A percentile compares a stretch with the other conserved stretches of the same genome.
phyloP scores from a whole-genome alignment of 768 basidiomycete genomes.

The Rhodotorula graminis region DNA sequence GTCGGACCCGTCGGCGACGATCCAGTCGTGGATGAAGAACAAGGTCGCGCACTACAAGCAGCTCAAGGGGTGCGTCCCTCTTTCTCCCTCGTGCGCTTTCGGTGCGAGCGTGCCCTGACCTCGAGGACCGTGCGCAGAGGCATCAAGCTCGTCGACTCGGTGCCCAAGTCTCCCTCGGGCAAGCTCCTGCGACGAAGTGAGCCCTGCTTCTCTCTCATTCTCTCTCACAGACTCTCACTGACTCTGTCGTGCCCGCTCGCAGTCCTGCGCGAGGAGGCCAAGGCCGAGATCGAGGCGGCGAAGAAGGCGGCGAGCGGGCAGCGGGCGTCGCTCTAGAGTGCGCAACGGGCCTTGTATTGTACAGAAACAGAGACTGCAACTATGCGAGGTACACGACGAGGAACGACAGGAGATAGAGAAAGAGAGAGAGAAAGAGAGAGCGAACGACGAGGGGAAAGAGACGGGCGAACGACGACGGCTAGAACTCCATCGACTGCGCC shows the following conservation, averaged over 20 bases:
- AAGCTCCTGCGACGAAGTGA: conserved; percentile 37
- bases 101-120: too few species aligned
- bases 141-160: conserved; percentile 21
- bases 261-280: conserved; percentile 19
- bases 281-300: conserved; percentile 3
- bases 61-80: conserved; percentile 14
- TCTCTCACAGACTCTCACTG: neutral
- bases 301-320: neutral
- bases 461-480: neutral
- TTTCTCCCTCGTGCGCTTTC: too few species aligned
- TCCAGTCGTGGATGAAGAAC: conserved; percentile 19
- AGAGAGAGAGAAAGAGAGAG: neutral
- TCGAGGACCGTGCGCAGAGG: neutral
- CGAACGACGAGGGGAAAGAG: too few species aligned
- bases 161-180: conserved; percentile 38
- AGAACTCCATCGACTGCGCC: conserved; percentile 27
- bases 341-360: neutral
- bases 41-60: conserved; percentile 32
- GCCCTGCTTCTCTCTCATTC: neutral
- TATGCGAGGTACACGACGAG: neutral
- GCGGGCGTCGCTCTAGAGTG: neutral
- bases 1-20: conserved; percentile 8
- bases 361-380: neutral
- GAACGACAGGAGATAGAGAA: neutral
- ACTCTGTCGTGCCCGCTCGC: neutral